phyloP scores from a whole-genome alignment of 208 protist genomes.

The Leishmania tropica region DNA sequence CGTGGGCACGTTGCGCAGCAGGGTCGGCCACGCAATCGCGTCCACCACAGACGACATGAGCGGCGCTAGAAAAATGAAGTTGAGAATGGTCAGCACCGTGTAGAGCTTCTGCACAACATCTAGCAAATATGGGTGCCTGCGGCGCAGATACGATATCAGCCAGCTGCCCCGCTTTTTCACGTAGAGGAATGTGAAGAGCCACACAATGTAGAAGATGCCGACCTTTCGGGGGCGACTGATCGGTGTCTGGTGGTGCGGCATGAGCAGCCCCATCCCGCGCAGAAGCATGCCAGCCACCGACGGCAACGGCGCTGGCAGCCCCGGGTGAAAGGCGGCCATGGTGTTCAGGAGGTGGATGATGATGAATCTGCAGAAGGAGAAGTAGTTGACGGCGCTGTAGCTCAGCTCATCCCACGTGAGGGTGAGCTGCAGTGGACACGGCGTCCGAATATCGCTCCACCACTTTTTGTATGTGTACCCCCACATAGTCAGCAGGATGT shows the following conservation, averaged over 20 bases:
- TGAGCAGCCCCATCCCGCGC: slow-evolving; percentile 57
- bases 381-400: slow-evolving; percentile 64
- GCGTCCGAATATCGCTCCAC: slow-evolving; percentile 40
- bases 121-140: slow-evolving; percentile 29
- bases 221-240: slow-evolving; percentile 23
- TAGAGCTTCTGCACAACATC: slow-evolving; percentile 38
- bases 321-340: slow-evolving; percentile 63
- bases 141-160: slow-evolving; percentile 15
- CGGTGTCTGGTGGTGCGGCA: slow-evolving; percentile 55
- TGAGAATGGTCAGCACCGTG: slow-evolving; percentile 37
- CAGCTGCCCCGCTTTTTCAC: background rate
- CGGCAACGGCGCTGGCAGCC: slow-evolving; percentile 52
- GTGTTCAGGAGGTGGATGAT: slow-evolving; percentile 50
- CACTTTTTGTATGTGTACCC: slow-evolving; percentile 43
- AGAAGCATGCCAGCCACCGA: slow-evolving; percentile 45
- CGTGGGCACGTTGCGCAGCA: slow-evolving; percentile 55
- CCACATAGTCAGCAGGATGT: slow-evolving; percentile 43
- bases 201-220: slow-evolving; percentile 34
- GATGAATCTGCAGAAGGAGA: slow-evolving; percentile 48
- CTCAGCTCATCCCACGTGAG: slow-evolving; percentile 72
- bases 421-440: slow-evolving; percentile 54
- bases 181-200: slow-evolving; percentile 22
- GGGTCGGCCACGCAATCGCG: slow-evolving; percentile 63
- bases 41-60: slow-evolving; percentile 59
- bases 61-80: slow-evolving; percentile 48